A percentile compares a stretch with the other conserved stretches of the same genome.
phyloP scores from a whole-genome alignment of 768 basidiomycete species.

The Tricholomella constricta region DNA sequence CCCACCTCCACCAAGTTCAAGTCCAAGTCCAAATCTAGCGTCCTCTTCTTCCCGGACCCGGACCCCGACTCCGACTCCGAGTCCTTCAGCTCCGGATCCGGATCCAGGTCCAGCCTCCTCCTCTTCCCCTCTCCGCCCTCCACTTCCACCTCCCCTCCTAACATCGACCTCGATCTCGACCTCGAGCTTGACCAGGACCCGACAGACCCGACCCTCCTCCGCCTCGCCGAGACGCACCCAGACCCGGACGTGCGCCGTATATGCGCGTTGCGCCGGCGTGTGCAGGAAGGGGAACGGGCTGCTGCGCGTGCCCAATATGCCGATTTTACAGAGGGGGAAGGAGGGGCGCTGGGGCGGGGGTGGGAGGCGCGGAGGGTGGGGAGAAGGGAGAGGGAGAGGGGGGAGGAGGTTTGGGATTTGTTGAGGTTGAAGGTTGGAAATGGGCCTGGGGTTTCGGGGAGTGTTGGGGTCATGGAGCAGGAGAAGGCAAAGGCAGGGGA shows the following conservation, averaged over 20 bases:
- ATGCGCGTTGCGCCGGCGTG: no score
- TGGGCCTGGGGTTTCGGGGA: conserved; percentile 1
- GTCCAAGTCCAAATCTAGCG: no score
- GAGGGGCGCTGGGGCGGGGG: no score
- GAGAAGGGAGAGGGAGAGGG: conserved; percentile 55
- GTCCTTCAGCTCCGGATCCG: conserved; percentile 9
- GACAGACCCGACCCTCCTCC: no score
- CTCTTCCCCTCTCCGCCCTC: conserved; percentile 46
- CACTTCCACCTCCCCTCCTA: conserved; percentile 15
- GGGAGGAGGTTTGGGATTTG: conserved; percentile 56
- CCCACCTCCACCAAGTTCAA: background rate
- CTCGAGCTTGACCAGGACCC: conserved; percentile 36
- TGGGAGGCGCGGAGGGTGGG: conserved; percentile 44
- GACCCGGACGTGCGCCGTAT: conserved; percentile 42
- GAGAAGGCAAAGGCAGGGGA: background rate
- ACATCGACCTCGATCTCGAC: conserved; percentile 33
- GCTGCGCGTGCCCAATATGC: no score
- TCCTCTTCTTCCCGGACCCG: background rate
- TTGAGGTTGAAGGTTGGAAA: conserved; percentile 51
- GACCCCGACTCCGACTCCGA: background rate
- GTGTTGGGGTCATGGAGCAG: background rate
- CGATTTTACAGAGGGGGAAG: no score
- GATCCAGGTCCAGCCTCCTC: conserved; percentile 32
- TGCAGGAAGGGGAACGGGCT: conserved; percentile 36
- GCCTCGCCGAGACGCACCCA: conserved; percentile 28